Evolutionary conservation across 257 asterid species (phyloP).

Genomic region (Fraxinus cuspidata): DNA sequence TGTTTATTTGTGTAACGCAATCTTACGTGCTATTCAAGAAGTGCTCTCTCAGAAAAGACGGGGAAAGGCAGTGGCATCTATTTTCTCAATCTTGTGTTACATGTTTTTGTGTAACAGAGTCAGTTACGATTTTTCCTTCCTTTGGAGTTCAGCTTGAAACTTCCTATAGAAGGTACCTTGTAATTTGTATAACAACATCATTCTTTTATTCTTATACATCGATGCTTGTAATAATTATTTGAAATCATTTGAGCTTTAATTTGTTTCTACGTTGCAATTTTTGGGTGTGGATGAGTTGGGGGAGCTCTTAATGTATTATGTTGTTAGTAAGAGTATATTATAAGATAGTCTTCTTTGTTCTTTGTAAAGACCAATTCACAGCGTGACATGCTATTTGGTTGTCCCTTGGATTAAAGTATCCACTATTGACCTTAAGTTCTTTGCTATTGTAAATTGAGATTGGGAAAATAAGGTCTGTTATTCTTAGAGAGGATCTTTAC

Average conservation of each 20-base stretch:
- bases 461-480: too few relatives aligned
- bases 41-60: neutral
- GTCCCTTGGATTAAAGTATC: neutral
- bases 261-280: neutral
- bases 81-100: conserved; percentile 10
- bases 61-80: conserved; percentile 12
- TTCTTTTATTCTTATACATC: neutral
- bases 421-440: neutral
- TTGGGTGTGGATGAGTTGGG: neutral
- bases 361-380: neutral
- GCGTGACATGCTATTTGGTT: neutral
- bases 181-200: neutral
- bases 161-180: conserved; percentile 66
- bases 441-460: neutral
- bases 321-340: neutral
- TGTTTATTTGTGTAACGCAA: neutral
- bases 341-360: neutral
- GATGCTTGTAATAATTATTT: neutral
- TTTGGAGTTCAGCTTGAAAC: conserved; percentile 95
- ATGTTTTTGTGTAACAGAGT: conserved; percentile 51
- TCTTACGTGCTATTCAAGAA: conserved; percentile 5
- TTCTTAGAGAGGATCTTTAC: too few relatives aligned
- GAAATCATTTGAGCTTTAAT: neutral
- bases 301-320: neutral
- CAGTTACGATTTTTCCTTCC: conserved; percentile 75